Evolutionary conservation across 106 monocot species (phyloP), one percentile per base, ranked within the genome.

Genomic region (Dendrobium chrysotoxum): DNA sequence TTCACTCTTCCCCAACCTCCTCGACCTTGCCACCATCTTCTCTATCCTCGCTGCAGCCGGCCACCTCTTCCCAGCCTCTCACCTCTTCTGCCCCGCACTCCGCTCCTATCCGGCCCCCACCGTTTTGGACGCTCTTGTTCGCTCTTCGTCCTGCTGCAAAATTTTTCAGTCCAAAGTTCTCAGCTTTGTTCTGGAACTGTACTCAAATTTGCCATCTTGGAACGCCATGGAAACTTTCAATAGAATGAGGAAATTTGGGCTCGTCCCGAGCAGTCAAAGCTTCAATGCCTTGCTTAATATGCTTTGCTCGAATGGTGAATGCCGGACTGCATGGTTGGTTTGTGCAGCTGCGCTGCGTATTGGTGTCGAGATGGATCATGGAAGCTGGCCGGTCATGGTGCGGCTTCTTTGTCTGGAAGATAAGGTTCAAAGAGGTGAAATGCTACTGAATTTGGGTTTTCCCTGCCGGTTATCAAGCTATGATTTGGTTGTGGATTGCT

Each of bases 371-470:
- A 61, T 78, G 28, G 89, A 86, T 76, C 46, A 44, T 53, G n/a
- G 75, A 13, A 82, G 53, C 0, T 89, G 86, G 86, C 11, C n/a
- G 13, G 26, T 78, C 18, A 67, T 89, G 9, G 65, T 79, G 31
- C 28, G 78, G 74, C 80, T 89, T 75, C 78, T 89, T 50, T 85
- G 84, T 79, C 58, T 30, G n/a, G 73, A 82, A 75, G 84, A 78
- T 77, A 86, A 80, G 68, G 61, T 81, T 12, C 80, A 85, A 31
- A 47, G 41, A 12, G 80, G 78, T 9, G 55, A 40, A 23, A 40
- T 23, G 41, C 40, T 89, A 55, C 10, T 89, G 66, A 35, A 47
- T 67, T 80, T 31, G 26, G 77, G 78, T 5, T 18, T 35, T 4
- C 75, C 80, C 26, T 25, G 73, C 6, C 40, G 53, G 1, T 9